Conservation (phyloP, 495 filamentous ascomycete species). For the Letharia columbiana region DNA sequence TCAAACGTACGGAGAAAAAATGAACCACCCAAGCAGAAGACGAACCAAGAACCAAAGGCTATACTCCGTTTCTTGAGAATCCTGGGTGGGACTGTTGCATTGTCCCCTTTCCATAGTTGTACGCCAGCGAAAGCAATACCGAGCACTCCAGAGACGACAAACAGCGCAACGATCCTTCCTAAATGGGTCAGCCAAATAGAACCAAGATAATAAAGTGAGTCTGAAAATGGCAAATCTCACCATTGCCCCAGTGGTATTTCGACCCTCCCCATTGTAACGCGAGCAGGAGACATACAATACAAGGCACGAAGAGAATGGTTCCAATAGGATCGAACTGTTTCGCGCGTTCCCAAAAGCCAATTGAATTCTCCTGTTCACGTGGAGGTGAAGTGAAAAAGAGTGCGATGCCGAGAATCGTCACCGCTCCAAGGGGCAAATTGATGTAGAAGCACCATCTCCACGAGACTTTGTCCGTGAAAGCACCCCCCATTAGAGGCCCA, state of each 20-base stretch:
- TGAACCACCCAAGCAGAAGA: conserved; percentile 47
- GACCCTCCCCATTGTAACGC: conserved; percentile 83
- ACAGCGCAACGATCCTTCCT: conserved; percentile 58
- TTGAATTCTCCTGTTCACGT: conserved; percentile 37
- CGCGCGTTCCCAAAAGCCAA: conserved; percentile 38
- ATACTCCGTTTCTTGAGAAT: conserved; percentile 68
- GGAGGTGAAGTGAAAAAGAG: conserved; percentile 51
- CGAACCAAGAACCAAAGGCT: conserved; percentile 44
- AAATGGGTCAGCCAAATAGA: not conserved
- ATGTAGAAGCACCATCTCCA: conserved; percentile 63
- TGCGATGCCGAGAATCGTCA: conserved; percentile 53
- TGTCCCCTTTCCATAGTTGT: conserved; percentile 59
- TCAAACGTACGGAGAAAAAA: conserved; percentile 54
- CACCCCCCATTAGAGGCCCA: conserved; percentile 62
- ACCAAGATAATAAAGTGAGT: not conserved
- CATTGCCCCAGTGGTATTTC: conserved; percentile 55
- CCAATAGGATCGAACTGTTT: conserved; percentile 60
- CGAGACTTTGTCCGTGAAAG: conserved; percentile 51
- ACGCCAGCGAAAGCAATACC: conserved; percentile 51
- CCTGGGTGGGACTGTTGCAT: conserved; percentile 66
- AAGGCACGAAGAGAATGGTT: conserved; percentile 59
- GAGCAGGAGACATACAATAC: conserved; percentile 61
- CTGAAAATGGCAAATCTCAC: not conserved
- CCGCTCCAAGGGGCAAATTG: conserved; percentile 58
- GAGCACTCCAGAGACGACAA: conserved; percentile 64